A percentile compares a stretch with the other conserved stretches of the same genome.
These are phyloP conservation scores for Alternaria rosae DNA, from an alignment of 2,329 filamentous ascomycete genomes.

Conservation along the genomic window DNA sequence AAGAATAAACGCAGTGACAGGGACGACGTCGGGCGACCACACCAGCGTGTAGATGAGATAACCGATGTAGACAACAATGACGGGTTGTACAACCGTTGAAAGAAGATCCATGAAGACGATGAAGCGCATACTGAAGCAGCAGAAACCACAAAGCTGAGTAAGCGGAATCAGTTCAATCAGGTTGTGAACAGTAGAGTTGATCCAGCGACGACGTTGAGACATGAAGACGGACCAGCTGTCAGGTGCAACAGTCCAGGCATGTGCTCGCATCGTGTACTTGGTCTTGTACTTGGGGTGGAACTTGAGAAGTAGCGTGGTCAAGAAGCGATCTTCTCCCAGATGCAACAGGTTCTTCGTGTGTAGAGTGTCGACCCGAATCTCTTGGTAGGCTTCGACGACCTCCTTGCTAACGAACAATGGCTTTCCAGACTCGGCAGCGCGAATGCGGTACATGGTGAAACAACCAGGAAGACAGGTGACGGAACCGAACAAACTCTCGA, in stretches of 20 bases:
- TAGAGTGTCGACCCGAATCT: conserved; percentile 94
- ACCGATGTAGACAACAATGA: conserved; percentile 85
- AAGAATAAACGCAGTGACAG: conserved; percentile 86
- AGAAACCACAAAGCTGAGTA: conserved; percentile 96
- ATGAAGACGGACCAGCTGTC: conserved; percentile 95
- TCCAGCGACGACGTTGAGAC: conserved; percentile 98
- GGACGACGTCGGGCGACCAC: conserved; percentile 69
- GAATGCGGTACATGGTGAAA: conserved; percentile 99
- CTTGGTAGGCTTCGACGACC: conserved; percentile 84
- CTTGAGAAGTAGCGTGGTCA: conserved; percentile 94
- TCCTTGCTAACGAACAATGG: conserved; percentile 95
- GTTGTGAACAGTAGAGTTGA: conserved; percentile 99
- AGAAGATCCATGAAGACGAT: conserved; percentile 93
- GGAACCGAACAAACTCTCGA: conserved; percentile 95
- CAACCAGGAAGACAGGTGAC: conserved; percentile 98
- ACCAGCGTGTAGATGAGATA: conserved; percentile 84
- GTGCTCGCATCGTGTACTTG: conserved; percentile 90
- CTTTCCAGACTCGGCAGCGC: conserved; percentile 91
- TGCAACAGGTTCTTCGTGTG: conserved; percentile 99
- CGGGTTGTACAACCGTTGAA: conserved; percentile 89
- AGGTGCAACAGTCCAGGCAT: conserved; percentile 96
- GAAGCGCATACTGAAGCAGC: conserved; percentile 99
- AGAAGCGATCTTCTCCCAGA: conserved; percentile 94
- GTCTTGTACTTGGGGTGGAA: conserved; percentile 95
- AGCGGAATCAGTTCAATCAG: conserved; percentile 93